phyloP scores from a whole-genome alignment of 139 green algal species.

The Micromonas commoda region DNA sequence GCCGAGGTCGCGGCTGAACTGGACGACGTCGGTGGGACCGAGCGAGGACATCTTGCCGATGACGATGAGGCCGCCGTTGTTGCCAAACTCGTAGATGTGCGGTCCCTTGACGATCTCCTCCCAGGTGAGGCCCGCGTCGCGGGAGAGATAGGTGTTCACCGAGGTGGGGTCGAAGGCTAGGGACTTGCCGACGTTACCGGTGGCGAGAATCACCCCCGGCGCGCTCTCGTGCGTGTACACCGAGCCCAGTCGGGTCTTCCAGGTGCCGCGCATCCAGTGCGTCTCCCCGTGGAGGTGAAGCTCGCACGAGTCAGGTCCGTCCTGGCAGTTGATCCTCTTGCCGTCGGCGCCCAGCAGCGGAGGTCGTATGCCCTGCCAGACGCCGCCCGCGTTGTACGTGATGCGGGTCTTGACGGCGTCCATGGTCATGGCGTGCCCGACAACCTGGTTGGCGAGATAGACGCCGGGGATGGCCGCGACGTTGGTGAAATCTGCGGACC shows the following conservation, averaged over 20 bases:
- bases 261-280: constrained; percentile 52
- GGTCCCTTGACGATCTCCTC: constrained; percentile 66
- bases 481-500: constrained; percentile 60
- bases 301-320: constrained; percentile 45
- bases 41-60: constrained; percentile 60
- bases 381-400: constrained; percentile 70
- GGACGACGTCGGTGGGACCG: constrained; percentile 41
- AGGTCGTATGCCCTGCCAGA: constrained; percentile 50
- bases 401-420: constrained; percentile 55
- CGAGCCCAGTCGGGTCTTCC: constrained; percentile 28
- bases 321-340: constrained; percentile 35
- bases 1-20: constrained; percentile 76
- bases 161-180: constrained; percentile 27
- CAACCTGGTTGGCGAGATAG: constrained; percentile 78
- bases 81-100: constrained; percentile 85
- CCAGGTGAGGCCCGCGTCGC: constrained; percentile 83
- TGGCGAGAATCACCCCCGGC: constrained; percentile 80
- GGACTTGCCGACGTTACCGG: constrained; percentile 68
- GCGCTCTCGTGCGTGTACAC: constrained; percentile 78
- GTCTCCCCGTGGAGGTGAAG: constrained; percentile 70
- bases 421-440: constrained; percentile 28
- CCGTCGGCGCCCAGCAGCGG: constrained; percentile 44
- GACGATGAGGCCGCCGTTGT: constrained; percentile 82
- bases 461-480: constrained; percentile 73
- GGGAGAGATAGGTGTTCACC: constrained; percentile 53